Evolutionary conservation across 1,284 basidiomycete species (phyloP).

Genomic region (Sporisorium graminicola): DNA sequence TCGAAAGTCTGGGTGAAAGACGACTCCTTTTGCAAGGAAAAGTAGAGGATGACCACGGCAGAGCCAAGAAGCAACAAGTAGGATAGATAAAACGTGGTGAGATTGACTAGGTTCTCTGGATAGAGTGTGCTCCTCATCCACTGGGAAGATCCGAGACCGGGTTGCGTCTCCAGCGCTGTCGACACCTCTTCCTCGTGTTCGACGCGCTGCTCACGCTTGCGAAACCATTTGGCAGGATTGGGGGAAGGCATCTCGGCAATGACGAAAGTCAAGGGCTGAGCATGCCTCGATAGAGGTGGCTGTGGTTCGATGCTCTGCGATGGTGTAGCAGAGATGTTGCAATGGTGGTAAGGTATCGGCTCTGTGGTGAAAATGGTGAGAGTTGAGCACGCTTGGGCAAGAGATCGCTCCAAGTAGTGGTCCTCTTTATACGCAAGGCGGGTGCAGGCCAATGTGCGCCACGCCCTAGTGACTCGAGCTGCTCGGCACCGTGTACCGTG

Average conservation of each 20-base stretch:
- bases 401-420: too few relatives aligned
- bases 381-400: too few relatives aligned
- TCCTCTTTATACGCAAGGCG: too few relatives aligned
- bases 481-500: too few relatives aligned
- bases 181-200: not conserved
- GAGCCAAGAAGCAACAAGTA: slow-evolving; percentile 7
- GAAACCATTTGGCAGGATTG: not conserved
- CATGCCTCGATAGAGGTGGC: too few relatives aligned
- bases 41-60: slow-evolving; percentile 2
- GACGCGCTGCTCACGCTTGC: not conserved
- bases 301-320: too few relatives aligned
- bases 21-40: not conserved
- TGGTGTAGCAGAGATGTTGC: too few relatives aligned
- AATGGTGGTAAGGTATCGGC: too few relatives aligned
- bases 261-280: not conserved
- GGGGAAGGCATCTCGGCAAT: not conserved
- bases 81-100: slow-evolving; percentile 1
- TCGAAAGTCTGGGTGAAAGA: slow-evolving; percentile 6
- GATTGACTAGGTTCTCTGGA: slow-evolving; percentile 7
- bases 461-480: too few relatives aligned
- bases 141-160: not conserved
- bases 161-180: not conserved
- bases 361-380: too few relatives aligned
- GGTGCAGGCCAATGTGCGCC: too few relatives aligned
- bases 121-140: slow-evolving; percentile 1